Conservation (phyloP, 2,329 filamentous ascomycete genomes). For the Colletotrichum zoysiae region DNA sequence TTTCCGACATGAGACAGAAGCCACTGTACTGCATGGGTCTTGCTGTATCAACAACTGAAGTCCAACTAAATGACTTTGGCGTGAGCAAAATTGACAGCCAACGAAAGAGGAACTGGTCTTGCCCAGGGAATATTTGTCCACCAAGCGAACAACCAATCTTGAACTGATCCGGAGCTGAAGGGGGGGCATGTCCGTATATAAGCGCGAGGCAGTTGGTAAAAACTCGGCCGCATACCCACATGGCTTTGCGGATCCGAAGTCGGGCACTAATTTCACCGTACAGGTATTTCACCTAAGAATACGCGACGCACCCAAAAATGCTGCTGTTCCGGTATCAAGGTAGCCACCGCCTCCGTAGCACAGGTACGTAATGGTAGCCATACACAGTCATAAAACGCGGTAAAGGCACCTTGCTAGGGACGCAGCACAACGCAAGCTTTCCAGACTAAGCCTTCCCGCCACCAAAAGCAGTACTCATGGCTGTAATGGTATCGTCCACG, state of each 20-base stretch:
- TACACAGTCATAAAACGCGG: too few relatives aligned
- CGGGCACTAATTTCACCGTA: slow-evolving; percentile 14
- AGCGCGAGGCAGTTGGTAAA: not conserved
- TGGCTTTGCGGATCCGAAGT: slow-evolving; percentile 27
- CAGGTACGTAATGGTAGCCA: too few relatives aligned
- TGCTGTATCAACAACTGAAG: slow-evolving; percentile 18
- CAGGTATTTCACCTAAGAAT: not conserved
- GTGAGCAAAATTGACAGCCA: not conserved
- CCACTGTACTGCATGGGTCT: slow-evolving; percentile 6
- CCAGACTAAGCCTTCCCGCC: too few relatives aligned
- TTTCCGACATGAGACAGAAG: slow-evolving; percentile 9
- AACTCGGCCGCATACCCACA: slow-evolving; percentile 21
- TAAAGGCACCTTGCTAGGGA: too few relatives aligned
- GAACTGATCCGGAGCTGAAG: not conserved
- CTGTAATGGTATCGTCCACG: slow-evolving; percentile 4
- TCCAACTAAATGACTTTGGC: slow-evolving; percentile 23
- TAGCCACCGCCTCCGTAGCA: too few relatives aligned
- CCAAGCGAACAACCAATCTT: slow-evolving; percentile 9
- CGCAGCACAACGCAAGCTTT: too few relatives aligned
- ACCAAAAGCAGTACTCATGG: too few relatives aligned
- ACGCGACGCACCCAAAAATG: slow-evolving; percentile 20
- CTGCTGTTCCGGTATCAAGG: not conserved
- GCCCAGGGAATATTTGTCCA: slow-evolving; percentile 6
- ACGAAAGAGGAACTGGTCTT: slow-evolving; percentile 2
- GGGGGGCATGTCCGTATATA: slow-evolving; percentile 22